phyloP scores from a whole-genome alignment of 306 rosid genomes.

The Castanospermum australe region DNA sequence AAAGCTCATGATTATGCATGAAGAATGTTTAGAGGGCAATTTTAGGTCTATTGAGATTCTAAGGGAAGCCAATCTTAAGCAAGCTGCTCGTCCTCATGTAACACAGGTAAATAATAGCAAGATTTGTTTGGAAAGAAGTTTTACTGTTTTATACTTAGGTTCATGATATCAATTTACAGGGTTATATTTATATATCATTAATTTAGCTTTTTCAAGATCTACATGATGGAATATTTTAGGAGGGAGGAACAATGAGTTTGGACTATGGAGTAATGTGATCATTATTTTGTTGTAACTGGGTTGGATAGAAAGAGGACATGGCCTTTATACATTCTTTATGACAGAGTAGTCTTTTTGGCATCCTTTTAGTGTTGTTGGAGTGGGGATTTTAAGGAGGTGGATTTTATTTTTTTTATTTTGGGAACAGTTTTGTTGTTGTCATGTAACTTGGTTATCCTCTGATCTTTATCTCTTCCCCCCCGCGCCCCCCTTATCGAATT shows the following conservation, averaged over 20 bases:
- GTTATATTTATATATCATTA: background rate
- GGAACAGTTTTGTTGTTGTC: too few relatives aligned
- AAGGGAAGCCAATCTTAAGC: constrained; percentile 42
- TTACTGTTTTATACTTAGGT: too few relatives aligned
- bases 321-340: background rate
- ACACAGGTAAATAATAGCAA: constrained; percentile 44
- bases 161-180: background rate
- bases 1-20: constrained; percentile 54
- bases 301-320: background rate
- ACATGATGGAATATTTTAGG: background rate
- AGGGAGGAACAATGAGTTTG: background rate
- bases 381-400: too few relatives aligned
- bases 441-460: too few relatives aligned
- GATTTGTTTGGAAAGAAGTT: background rate
- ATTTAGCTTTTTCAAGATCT: background rate
- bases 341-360: background rate
- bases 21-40: constrained; percentile 61
- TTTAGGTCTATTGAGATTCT: constrained; percentile 47
- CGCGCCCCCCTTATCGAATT: too few relatives aligned
- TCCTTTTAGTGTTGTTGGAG: background rate
- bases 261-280: background rate
- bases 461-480: background rate
- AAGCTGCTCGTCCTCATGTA: constrained; percentile 41
- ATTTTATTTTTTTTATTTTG: too few relatives aligned
- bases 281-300: background rate